Conservation (phyloP, 2,329 filamentous ascomycete species). For the Xylariaceae sp. region DNA sequence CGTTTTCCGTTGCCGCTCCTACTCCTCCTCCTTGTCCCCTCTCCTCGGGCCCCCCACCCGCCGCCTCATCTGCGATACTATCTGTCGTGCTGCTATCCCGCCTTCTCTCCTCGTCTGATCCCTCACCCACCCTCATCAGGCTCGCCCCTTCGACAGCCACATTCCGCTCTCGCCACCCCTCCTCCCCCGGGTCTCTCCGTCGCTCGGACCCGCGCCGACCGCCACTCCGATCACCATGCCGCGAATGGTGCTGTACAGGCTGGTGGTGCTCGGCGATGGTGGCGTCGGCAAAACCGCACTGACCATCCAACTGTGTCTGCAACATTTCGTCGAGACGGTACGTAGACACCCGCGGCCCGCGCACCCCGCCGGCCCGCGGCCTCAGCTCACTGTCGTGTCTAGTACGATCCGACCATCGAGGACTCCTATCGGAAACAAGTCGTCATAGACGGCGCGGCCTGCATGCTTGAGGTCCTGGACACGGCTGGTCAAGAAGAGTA, state of each 20-base stretch:
- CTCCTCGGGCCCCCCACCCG: neutral
- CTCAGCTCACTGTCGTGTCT: constrained; percentile 12
- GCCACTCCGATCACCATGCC: constrained; percentile 52
- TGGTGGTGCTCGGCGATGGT: constrained; percentile 91
- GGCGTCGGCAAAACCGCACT: constrained; percentile 91
- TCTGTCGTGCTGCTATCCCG: neutral
- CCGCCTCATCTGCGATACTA: neutral
- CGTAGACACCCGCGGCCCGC: constrained; percentile 25
- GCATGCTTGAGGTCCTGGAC: constrained; percentile 95
- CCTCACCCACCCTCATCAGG: neutral
- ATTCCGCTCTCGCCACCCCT: neutral
- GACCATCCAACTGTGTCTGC: constrained; percentile 93
- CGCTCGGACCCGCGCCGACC: constrained; percentile 20
- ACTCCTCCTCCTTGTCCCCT: neutral
- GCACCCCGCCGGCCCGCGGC: neutral
- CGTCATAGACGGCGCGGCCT: constrained; percentile 89
- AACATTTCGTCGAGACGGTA: constrained; percentile 95
- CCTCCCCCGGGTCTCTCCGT: neutral
- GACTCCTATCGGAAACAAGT: constrained; percentile 84
- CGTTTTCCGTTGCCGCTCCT: neutral
- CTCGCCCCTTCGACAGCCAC: neutral
- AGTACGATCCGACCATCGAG: constrained; percentile 85
- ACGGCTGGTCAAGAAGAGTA: constrained; percentile 98
- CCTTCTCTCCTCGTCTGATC: neutral
- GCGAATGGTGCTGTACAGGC: constrained; percentile 92